Conservation (phyloP, 2,329 filamentous ascomycete genomes). For the Colletotrichum lentis region DNA sequence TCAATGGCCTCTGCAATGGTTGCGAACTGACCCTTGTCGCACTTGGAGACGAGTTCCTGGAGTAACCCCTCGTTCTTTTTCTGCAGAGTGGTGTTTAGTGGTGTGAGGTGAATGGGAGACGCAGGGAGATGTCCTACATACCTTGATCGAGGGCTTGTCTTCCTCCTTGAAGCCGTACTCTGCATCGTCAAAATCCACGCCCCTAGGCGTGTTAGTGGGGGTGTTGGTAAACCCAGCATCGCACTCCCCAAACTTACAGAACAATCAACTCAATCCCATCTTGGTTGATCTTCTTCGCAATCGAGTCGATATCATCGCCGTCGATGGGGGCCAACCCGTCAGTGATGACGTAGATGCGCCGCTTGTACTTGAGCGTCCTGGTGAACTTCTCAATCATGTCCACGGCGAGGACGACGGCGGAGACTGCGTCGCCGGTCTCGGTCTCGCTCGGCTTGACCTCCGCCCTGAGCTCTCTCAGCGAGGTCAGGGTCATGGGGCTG, state of each 20-base stretch:
- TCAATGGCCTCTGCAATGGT: constrained; percentile 86
- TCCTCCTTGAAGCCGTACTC: constrained; percentile 95
- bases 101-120: neutral
- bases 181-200: constrained; percentile 90
- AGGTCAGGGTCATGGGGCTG: constrained; percentile 68
- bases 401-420: constrained; percentile 84
- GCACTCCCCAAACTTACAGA: constrained; percentile 64
- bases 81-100: constrained; percentile 48
- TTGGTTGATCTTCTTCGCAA: constrained; percentile 77
- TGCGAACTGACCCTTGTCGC: constrained; percentile 75
- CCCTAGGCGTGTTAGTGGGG: constrained; percentile 57
- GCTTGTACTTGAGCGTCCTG: constrained; percentile 81
- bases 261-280: constrained; percentile 80
- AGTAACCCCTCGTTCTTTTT: constrained; percentile 77
- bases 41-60: constrained; percentile 70
- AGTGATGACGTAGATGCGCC: constrained; percentile 85
- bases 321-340: constrained; percentile 80
- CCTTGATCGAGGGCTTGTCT: constrained; percentile 77
- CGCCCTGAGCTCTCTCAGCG: constrained; percentile 70
- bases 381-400: constrained; percentile 84
- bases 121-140: constrained; percentile 43
- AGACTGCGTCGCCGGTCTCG: constrained; percentile 81
- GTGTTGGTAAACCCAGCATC: no score
- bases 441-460: constrained; percentile 73
- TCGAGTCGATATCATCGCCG: constrained; percentile 72